Conservation (phyloP, 2,329 filamentous ascomycete species). For the Coniella lustricola region DNA sequence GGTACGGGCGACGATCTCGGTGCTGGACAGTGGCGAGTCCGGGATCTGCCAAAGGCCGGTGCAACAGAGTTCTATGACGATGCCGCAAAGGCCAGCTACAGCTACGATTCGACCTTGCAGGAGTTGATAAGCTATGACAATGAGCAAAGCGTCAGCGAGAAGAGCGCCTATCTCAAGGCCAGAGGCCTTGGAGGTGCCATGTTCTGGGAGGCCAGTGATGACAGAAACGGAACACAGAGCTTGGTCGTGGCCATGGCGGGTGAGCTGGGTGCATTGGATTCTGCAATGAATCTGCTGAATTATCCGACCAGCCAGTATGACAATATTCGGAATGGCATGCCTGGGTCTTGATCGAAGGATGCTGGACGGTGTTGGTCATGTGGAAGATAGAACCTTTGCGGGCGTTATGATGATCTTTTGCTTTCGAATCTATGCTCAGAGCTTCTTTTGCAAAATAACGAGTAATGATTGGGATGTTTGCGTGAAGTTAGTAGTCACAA, state of each 20-base stretch:
- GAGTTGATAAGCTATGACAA: slow-evolving; percentile 68
- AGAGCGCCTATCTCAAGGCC: slow-evolving; percentile 56
- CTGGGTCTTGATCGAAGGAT: slow-evolving; percentile 10
- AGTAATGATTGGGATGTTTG: not conserved
- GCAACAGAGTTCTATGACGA: slow-evolving; percentile 51
- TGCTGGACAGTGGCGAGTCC: slow-evolving; percentile 64
- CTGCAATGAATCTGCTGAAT: slow-evolving; percentile 41
- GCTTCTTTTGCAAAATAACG: not conserved
- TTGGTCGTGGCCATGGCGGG: slow-evolving; percentile 49
- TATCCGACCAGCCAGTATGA: slow-evolving; percentile 52
- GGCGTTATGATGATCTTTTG: not conserved
- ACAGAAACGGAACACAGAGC: slow-evolving; percentile 45
- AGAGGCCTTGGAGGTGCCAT: slow-evolving; percentile 65
- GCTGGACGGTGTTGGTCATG: not conserved
- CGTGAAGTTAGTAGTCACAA: not conserved
- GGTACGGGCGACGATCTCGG: slow-evolving; percentile 44
- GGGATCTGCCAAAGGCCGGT: slow-evolving; percentile 57
- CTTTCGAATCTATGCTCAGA: not conserved
- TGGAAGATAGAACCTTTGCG: too few relatives aligned
- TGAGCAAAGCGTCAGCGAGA: slow-evolving; percentile 48
- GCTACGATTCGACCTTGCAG: slow-evolving; percentile 51
- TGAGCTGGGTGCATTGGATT: slow-evolving; percentile 42
- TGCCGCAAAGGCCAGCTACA: slow-evolving; percentile 59
- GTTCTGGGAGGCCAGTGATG: slow-evolving; percentile 78
- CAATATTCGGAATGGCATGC: slow-evolving; percentile 40